Conservation (phyloP, 108 stramenopile species). For the Aurantiochytrium sp. region DNA sequence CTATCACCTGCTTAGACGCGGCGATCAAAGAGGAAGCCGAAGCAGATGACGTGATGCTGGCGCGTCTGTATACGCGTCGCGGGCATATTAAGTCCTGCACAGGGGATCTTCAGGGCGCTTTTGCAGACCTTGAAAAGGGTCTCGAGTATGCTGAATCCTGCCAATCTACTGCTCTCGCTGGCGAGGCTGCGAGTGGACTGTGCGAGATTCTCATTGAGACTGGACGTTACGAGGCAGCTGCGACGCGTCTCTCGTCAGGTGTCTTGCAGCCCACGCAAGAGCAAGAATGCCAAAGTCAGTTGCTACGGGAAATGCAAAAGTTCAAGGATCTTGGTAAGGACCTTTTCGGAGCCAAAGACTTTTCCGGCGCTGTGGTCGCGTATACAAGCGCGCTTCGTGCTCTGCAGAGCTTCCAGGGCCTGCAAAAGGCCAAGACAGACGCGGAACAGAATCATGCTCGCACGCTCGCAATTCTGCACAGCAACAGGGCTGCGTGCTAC, state of each 20-base stretch:
- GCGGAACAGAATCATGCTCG: background rate
- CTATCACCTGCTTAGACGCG: background rate
- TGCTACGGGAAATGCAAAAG: background rate
- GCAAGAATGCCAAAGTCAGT: background rate
- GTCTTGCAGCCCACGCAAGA: background rate
- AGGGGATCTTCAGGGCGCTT: background rate
- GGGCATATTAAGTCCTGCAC: background rate
- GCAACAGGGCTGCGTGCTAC: background rate
- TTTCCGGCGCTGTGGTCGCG: background rate
- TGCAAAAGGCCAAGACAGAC: too few relatives aligned
- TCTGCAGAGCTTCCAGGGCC: background rate
- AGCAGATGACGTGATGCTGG: background rate
- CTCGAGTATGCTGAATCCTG: background rate
- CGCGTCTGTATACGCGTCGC: background rate
- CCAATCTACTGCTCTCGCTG: background rate
- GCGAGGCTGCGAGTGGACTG: background rate
- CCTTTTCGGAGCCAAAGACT: background rate
- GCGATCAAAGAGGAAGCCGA: background rate
- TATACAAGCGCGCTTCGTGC: background rate
- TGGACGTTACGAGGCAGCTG: background rate
- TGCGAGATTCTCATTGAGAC: slow-evolving; percentile 6
- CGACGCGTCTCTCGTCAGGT: background rate
- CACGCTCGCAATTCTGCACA: background rate
- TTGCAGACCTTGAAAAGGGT: background rate
- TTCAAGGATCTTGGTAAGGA: background rate